Base-by-base conservation (phyloP, 2,329 filamentous ascomycete species). In the Claviceps sp. region DNA sequence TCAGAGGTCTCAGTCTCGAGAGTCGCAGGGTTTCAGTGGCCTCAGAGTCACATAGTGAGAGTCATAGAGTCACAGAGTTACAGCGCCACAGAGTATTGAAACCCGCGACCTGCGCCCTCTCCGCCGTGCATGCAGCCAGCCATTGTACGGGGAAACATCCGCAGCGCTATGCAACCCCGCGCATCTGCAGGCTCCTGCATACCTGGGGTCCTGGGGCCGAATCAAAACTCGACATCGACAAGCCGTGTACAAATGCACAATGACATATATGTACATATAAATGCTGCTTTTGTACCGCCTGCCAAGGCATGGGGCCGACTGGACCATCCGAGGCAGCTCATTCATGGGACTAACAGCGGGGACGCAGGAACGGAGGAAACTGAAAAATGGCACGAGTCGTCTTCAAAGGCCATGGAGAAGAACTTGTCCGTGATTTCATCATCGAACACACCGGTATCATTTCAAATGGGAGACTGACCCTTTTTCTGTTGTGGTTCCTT, bases 401-500 rank as follows among this genome's bases (percentile, higher is more conserved):
- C 50, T 47, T 36, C 38, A 30, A 34, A 24, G 3, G 50, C 11
- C 16, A 37, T 38, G 16, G 20, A 1, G 41, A 43, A 5, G 41
- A 24, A 13, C 5, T 14, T 16, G 41, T 22, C 41, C 41, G 22
- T 43, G 41, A 43, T 43, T 43, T 14, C 41, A 43, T 43, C 20
- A 43, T 43, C 20, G 9, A 43, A 13, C 20, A 22, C 41, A 14
- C 20, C 18, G 20, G 13, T 11, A 42, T 42, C 18, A 24, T 43
- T 43, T 24, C 20, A 43, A 7, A 43, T 24, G 22, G 36, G 8
- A 49, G 50, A 34, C 47, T 60, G 59, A 59, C 57, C 58, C 51
- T 49, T 50, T 41, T 20, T 37, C 44, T 34, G 44, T 26, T 18
- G 44, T 47, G 50, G 60, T 63, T 58, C 61, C 60, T 61, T 63